Base-by-base conservation (phyloP, 1,284 basidiomycete genomes). In the Apiotrichum mycotoxinovorans region DNA sequence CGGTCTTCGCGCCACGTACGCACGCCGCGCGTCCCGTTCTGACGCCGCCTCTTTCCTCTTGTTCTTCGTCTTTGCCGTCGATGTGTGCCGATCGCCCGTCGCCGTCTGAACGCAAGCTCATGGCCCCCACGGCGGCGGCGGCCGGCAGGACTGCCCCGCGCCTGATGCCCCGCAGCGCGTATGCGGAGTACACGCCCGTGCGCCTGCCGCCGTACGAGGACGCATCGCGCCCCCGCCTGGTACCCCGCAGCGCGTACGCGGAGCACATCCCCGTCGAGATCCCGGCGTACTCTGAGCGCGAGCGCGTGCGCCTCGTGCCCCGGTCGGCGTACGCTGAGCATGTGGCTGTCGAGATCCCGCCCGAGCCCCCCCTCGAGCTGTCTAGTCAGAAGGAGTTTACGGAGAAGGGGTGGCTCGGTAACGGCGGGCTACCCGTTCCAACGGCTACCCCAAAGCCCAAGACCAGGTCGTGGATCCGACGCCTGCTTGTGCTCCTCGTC, bases 11-110 rank as follows among this genome's bases (percentile, higher is more conserved):
- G 23, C 30, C 53, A 20, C n/a, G 42, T 37, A 18, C 10, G 15
- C 14, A 25, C 26, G 27, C 26, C 14, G 40, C 25, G 37, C 14
- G 2, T 22, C 10, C 30, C 25, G 30, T n/a, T n/a, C n/a, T n/a
- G n/a, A n/a, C 44, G 33, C 23, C 52, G 37, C 40, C 20, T n/a
- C 15, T 18, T 14, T 34, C 27, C 58, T 41, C 47, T 25, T n/a
- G 18, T 15, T 22, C 44, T 3, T 20, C 33, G n/a, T 23, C 41
- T 10, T 25, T 8, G 20, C 30, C 27, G 2, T 23, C 38, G 27
- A 42, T 51, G 27, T 33, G 38, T 15, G 20, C 38, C 25, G 48
- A 50, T 15, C 48, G 48, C 37, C 37, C 48, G 34, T 18, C 48
- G 17, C 26, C 35, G 14, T 11, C 38, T 8, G 37, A 38, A 18